Evolutionary conservation across 2,329 filamentous ascomycete species (phyloP).

Genomic region (Aspergillus thermomutatus): DNA sequence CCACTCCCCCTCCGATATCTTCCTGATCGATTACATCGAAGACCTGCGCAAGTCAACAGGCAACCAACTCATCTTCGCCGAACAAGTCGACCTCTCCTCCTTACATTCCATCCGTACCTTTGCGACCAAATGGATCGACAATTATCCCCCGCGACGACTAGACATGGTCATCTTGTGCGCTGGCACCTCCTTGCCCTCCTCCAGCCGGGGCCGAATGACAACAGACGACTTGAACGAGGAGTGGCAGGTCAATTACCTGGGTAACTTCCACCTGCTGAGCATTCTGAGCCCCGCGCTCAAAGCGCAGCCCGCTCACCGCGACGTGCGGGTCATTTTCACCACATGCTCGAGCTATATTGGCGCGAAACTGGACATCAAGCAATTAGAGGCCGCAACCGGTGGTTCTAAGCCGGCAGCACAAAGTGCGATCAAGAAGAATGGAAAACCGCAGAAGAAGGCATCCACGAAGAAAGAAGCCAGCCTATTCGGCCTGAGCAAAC

Average conservation of each 20-base stretch:
- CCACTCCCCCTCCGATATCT: slow-evolving; percentile 75
- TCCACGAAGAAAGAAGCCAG: slow-evolving; percentile 13
- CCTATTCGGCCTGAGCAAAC: slow-evolving; percentile 62
- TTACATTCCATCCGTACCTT: slow-evolving; percentile 90
- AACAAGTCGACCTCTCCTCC: slow-evolving; percentile 85
- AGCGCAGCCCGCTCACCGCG: slow-evolving; percentile 87
- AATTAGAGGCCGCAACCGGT: slow-evolving; percentile 3
- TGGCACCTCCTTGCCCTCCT: slow-evolving; percentile 60
- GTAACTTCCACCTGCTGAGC: slow-evolving; percentile 90
- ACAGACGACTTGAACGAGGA: slow-evolving; percentile 79
- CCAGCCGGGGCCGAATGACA: slow-evolving; percentile 59
- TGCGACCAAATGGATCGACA: slow-evolving; percentile 97
- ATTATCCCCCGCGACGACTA: slow-evolving; percentile 79
- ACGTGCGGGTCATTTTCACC: slow-evolving; percentile 81
- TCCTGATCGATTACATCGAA: slow-evolving; percentile 88
- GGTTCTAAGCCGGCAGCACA: not conserved
- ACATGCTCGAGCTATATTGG: slow-evolving; percentile 87
- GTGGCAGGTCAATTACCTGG: slow-evolving; percentile 93
- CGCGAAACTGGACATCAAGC: slow-evolving; percentile 58
- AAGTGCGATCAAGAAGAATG: not conserved
- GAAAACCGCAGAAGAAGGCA: slow-evolving; percentile 34
- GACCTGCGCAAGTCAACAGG: slow-evolving; percentile 73
- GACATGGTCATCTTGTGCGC: slow-evolving; percentile 91
- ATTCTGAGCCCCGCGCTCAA: slow-evolving; percentile 87
- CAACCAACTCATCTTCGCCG: slow-evolving; percentile 89